A percentile compares a stretch with the other conserved stretches of the same genome.
Conservation (phyloP, 2,329 filamentous ascomycete genomes). For the Aspergillus persii region DNA sequence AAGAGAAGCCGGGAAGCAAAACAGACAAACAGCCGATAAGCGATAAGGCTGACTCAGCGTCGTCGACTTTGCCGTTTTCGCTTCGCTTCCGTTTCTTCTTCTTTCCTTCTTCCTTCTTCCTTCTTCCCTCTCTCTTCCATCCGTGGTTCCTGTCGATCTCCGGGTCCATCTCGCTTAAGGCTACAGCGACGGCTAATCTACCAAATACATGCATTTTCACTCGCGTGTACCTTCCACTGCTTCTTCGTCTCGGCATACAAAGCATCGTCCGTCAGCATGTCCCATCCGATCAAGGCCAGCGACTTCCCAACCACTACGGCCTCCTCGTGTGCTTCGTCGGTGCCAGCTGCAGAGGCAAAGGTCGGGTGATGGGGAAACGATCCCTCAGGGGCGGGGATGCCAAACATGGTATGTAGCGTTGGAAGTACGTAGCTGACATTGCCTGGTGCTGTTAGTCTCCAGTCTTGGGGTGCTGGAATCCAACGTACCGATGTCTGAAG, state of each 20-base stretch:
- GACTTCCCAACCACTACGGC: slow-evolving; percentile 48
- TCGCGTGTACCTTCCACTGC: slow-evolving; percentile 26
- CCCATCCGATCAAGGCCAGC: slow-evolving; percentile 41
- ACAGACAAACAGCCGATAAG: not conserved
- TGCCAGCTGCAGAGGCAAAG: slow-evolving; percentile 48
- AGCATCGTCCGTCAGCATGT: slow-evolving; percentile 26
- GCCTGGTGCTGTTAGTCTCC: slow-evolving; percentile 31
- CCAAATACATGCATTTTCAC: not conserved
- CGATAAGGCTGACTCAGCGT: not conserved
- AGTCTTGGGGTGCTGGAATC: not conserved
- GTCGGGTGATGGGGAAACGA: slow-evolving; percentile 37
- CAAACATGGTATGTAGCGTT: slow-evolving; percentile 50
- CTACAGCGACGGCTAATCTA: no score
- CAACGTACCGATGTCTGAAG: slow-evolving; percentile 47
- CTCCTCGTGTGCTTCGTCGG: slow-evolving; percentile 40
- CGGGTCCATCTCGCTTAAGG: not conserved
- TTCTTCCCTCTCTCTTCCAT: no score
- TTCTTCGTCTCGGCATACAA: slow-evolving; percentile 23
- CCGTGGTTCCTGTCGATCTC: not conserved
- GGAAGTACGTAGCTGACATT: slow-evolving; percentile 51
- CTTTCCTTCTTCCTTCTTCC: no score
- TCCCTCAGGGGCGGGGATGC: slow-evolving; percentile 41
- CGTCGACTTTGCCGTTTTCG: not conserved
- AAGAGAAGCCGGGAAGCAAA: not conserved
- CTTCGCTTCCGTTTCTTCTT: not conserved